These are phyloP conservation scores for Irpex sp. DNA, from an alignment of 1,284 basidiomycete species.

Conservation along the genomic window DNA sequence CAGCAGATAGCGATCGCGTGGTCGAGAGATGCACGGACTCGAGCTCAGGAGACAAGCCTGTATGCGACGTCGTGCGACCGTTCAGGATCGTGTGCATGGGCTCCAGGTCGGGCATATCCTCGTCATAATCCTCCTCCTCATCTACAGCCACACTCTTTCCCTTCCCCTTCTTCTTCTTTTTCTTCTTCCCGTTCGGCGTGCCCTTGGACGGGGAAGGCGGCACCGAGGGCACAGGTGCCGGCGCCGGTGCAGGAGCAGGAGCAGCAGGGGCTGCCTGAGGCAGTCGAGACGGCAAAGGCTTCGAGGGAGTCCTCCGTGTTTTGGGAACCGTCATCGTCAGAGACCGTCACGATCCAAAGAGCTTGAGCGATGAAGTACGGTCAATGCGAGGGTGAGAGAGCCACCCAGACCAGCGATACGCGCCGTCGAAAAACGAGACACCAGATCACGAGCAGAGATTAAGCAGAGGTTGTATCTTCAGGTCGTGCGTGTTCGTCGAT, in stretches of 20 bases:
- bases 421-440: not conserved
- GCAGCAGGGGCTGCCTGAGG: conserved; percentile 1
- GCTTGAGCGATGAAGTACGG: not conserved
- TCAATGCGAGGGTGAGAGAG: not conserved
- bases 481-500: not conserved
- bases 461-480: not conserved
- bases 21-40: conserved; percentile 47
- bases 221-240: not conserved
- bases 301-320: conserved; percentile 3
- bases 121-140: conserved; percentile 28
- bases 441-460: not conserved
- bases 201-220: conserved; percentile 4
- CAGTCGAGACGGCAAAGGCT: conserved; percentile 4
- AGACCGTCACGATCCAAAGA: not conserved
- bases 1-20: conserved; percentile 38
- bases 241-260: not conserved
- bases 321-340: conserved; percentile 11
- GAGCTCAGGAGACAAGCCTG: conserved; percentile 40
- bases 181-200: conserved; percentile 24
- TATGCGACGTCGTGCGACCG: conserved; percentile 19
- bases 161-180: conserved; percentile 49
- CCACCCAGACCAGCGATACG: not conserved
- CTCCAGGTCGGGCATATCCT: conserved; percentile 26
- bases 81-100: conserved; percentile 23
- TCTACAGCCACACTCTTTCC: conserved; percentile 28